These are phyloP conservation scores for Colletotrichum sp. DNA, from an alignment of 2,329 filamentous ascomycete species.

Conservation along the genomic window DNA sequence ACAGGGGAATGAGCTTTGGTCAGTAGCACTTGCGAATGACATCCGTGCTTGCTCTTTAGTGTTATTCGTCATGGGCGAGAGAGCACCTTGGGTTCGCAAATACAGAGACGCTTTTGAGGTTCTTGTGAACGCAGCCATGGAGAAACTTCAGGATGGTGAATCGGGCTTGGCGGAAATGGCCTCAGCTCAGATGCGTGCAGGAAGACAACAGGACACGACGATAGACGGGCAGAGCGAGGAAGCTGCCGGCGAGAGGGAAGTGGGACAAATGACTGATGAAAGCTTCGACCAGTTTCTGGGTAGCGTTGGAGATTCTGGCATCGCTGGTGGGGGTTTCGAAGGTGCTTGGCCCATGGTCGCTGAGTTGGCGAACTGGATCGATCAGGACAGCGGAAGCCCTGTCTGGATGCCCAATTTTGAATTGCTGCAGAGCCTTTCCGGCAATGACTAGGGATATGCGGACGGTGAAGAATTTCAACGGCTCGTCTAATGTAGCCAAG, in stretches of 20 bases:
- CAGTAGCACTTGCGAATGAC: constrained; percentile 52
- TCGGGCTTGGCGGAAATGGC: constrained; percentile 8
- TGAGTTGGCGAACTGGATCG: constrained; percentile 34
- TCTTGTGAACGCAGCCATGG: constrained; percentile 42
- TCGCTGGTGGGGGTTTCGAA: constrained; percentile 5
- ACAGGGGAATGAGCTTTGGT: constrained; percentile 50
- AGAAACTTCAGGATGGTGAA: constrained; percentile 9
- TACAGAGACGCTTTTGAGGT: constrained; percentile 53
- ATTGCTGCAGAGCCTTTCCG: constrained; percentile 29
- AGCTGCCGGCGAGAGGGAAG: neutral
- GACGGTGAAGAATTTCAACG: neutral
- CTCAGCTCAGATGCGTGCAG: constrained; percentile 1
- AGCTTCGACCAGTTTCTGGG: neutral
- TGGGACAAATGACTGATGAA: neutral
- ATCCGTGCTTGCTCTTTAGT: constrained; percentile 53
- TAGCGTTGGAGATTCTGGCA: neutral
- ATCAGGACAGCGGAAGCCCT: constrained; percentile 30
- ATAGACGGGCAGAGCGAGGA: neutral
- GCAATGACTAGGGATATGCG: neutral
- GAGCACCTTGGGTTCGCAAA: constrained; percentile 50
- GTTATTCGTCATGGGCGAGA: constrained; percentile 54
- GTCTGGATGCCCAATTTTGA: constrained; percentile 36
- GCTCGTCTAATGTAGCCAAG: neutral
- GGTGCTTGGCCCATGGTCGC: constrained; percentile 32
- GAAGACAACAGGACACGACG: neutral